Evolutionary conservation across 768 basidiomycete genomes (phyloP).

Genomic region (Galerina marginata): DNA sequence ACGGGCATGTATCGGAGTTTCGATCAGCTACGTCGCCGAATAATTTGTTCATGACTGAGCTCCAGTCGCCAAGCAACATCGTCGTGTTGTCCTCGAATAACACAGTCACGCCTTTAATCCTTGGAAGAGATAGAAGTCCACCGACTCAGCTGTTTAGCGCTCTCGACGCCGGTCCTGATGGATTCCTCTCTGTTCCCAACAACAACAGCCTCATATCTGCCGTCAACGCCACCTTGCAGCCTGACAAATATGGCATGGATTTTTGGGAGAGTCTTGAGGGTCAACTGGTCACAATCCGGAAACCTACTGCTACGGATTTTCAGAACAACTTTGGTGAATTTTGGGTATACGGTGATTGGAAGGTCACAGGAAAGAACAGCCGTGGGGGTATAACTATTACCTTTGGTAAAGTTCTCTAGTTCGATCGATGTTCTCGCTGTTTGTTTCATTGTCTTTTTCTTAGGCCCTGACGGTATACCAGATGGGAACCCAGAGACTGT

Average conservation of each 20-base stretch:
- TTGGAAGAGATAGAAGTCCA: constrained; percentile 58
- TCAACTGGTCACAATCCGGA: constrained; percentile 56
- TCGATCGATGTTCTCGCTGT: not conserved
- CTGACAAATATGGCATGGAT: constrained; percentile 59
- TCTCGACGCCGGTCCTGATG: constrained; percentile 58
- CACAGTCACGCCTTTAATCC: constrained; percentile 50
- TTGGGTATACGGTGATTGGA: constrained; percentile 65
- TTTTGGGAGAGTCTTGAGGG: constrained; percentile 72
- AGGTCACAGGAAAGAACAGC: constrained; percentile 56
- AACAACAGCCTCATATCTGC: constrained; percentile 51
- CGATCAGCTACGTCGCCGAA: constrained; percentile 47
- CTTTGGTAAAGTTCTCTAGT: constrained; percentile 37
- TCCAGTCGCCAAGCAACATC: constrained; percentile 50
- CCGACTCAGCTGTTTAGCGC: constrained; percentile 53
- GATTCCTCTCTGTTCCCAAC: constrained; percentile 60
- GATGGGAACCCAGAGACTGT: constrained; percentile 64
- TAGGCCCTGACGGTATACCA: constrained; percentile 55
- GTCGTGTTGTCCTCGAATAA: constrained; percentile 49
- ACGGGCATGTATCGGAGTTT: constrained; percentile 54
- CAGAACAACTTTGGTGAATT: constrained; percentile 59
- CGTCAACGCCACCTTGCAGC: constrained; percentile 53
- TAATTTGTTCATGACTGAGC: constrained; percentile 56
- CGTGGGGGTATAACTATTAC: constrained; percentile 62
- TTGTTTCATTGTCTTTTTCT: not conserved
- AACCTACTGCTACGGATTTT: constrained; percentile 53